Base-by-base conservation (phyloP, 2,329 filamentous ascomycete species). In the Fusarium pseudograminearum region DNA sequence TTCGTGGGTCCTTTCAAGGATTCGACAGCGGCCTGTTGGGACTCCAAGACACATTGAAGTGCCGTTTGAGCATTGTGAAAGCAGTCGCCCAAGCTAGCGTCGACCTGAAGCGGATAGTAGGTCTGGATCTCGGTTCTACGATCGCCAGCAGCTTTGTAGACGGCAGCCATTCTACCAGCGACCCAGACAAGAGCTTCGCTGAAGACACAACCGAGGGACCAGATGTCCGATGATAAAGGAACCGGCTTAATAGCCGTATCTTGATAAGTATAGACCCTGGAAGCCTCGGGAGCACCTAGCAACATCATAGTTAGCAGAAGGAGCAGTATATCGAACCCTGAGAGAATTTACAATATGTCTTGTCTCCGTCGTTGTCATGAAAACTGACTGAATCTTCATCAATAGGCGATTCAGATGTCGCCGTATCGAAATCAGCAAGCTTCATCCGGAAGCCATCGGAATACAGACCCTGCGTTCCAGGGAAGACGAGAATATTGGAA, bases 191-290 rank as follows among this genome's bases (percentile, higher is more conserved):
- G n/a, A 18, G 60, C 36, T 24, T 69, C 57, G 20, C 65, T 69
- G 9, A 52, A 33, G 7, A 71, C 61, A 24, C 69, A 71, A 2
- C 67, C 68, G 2, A 71, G 44, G 12, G 69, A 71, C 69, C 69
- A 71, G 4, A 71, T 34, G 22, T 69, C 67, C 1, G 42, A 48
- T 18, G 26, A 31, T 0, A 58, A n/a, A 3, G 42, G 28, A 1
- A 63, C n/a, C 6, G 44, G 40, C 10, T 18, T 60, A 1, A 51
- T 24, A 9, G 59, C 0, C 14, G 20, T 6, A 61, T 41, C 26
- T 67, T 38, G 8, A 8, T 54, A 47, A 1, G 12, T 14, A 4
- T 46, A 42, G 0, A 59, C n/a, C 0, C 65, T 45, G 1, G 53
- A 52, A 6, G 59, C 54, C 33, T 72, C 62, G 7, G 69, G 66